Base-by-base conservation (phyloP, 2,329 filamentous ascomycete genomes). In the Verticillium klebahnii region DNA sequence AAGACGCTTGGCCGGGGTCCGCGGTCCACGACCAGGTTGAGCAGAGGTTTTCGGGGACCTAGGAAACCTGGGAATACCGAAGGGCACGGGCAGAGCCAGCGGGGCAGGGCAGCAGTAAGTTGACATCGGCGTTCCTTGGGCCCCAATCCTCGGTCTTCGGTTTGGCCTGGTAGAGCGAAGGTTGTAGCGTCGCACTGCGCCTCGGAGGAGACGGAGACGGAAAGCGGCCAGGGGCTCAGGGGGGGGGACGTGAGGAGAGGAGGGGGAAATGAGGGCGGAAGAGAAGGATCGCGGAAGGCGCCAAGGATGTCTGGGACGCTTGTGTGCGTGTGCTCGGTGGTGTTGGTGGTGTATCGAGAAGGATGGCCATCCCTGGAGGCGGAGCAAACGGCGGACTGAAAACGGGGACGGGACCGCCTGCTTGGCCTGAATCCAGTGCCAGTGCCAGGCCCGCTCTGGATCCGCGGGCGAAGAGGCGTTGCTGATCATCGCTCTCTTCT, bases 351-450 rank as follows among this genome's bases (percentile, higher is more conserved):
- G 45, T 23, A 50, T 50, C 19, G 32, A 50, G 57, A 62, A 65
- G 64, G 64, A 65, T 65, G 52, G 36, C 57, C 34, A 65, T 65
- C 64, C 64, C 64, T 65, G 64, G 60, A 36, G 62, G 60, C 64
- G 57, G 60, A 62, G 64, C 63, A 58, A 39, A 37, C 45, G 19
- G 23, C 45, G 45, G 45, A 50, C 45, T 50, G n/a, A 50, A n/a
- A 50, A 50, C n/a, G 17, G 45, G 29, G 45, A 50, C 19, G 45
- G 45, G 45, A 14, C 45, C 45, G 45, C 11, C 29, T 50, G 45
- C n/a, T 50, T 50, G 45, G 45, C 45, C 29, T 3, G 29, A 29
- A 29, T 29, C 29, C 29, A 29, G 29, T 36, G 11, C 11, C 9
- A 36, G 34, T 12, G 9, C 19, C 8, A 50, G 19, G 45, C 19